Evolutionary conservation across 257 asterid genomes (phyloP).

Genomic region (Osmanthus fragrans): DNA sequence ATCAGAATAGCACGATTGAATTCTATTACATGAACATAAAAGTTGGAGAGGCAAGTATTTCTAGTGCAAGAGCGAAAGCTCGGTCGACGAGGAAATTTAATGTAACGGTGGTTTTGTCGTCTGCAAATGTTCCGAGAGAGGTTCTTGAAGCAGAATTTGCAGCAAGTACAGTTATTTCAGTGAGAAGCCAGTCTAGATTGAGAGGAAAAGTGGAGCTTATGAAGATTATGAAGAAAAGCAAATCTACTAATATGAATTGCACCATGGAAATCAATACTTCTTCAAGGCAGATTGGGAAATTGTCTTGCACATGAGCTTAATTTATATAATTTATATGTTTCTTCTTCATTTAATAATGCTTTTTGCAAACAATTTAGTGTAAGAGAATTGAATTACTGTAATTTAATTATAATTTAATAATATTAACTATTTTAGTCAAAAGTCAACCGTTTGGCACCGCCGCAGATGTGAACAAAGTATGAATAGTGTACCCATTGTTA

Average conservation of each 20-base stretch:
- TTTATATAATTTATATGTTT: no score
- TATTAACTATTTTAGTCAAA: no score
- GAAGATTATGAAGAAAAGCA: slow-evolving; percentile 28
- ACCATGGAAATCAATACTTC: slow-evolving; percentile 25
- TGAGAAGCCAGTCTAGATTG: slow-evolving; percentile 21
- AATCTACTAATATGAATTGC: slow-evolving; percentile 26
- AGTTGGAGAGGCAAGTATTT: slow-evolving; percentile 20
- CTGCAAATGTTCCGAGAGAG: slow-evolving; percentile 11
- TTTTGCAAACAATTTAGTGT: no score
- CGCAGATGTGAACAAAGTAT: no score
- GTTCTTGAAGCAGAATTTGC: neutral
- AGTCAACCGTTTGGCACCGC: no score
- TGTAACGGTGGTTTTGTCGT: no score
- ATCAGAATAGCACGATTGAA: slow-evolving; percentile 15
- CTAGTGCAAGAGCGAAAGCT: neutral
- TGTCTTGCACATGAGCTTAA: slow-evolving; percentile 18
- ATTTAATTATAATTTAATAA: no score
- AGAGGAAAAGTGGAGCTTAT: slow-evolving; percentile 34
- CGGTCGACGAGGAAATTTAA: no score
- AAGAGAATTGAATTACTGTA: no score
- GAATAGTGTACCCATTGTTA: no score
- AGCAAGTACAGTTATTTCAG: no score
- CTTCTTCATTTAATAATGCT: no score
- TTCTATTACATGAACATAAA: slow-evolving; percentile 15
- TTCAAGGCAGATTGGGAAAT: slow-evolving; percentile 11